phyloP scores from a whole-genome alignment of 768 basidiomycete species.

The Tulasnella sp. region DNA sequence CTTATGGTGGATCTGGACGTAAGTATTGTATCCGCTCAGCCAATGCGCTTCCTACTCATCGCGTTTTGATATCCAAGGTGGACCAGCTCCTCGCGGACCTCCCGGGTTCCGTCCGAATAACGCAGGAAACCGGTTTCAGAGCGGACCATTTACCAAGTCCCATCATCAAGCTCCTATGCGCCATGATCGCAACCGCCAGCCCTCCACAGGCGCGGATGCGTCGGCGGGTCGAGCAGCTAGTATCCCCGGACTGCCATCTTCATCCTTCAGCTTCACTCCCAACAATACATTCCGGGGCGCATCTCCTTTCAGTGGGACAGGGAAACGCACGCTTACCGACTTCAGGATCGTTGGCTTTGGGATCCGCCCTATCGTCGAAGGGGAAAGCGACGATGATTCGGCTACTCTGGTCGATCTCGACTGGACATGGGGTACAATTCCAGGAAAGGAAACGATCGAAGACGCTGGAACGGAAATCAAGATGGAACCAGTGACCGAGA shows the following conservation, averaged over 20 bases:
- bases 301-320: slow-evolving; percentile 37
- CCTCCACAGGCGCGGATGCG: neutral
- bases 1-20: slow-evolving; percentile 8
- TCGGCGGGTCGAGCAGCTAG: neutral
- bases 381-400: slow-evolving; percentile 45
- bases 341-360: slow-evolving; percentile 82
- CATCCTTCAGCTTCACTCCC: slow-evolving; percentile 24
- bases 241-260: slow-evolving; percentile 1
- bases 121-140: neutral
- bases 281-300: slow-evolving; percentile 29
- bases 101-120: slow-evolving; percentile 11
- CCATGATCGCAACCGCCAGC: neutral
- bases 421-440: slow-evolving; percentile 77
- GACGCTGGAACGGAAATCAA: slow-evolving; percentile 36
- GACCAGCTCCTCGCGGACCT: slow-evolving; percentile 14
- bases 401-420: slow-evolving; percentile 58
- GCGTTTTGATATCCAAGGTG: neutral
- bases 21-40: neutral
- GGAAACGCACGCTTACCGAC: slow-evolving; percentile 89
- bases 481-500: slow-evolving; percentile 4
- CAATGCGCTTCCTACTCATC: neutral
- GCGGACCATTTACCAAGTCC: neutral
- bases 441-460: slow-evolving; percentile 32
- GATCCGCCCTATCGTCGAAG: slow-evolving; percentile 1
- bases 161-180: slow-evolving; percentile 12